Conservation (phyloP, 352 stramenopile species). For the Phytophthora litchii region DNA sequence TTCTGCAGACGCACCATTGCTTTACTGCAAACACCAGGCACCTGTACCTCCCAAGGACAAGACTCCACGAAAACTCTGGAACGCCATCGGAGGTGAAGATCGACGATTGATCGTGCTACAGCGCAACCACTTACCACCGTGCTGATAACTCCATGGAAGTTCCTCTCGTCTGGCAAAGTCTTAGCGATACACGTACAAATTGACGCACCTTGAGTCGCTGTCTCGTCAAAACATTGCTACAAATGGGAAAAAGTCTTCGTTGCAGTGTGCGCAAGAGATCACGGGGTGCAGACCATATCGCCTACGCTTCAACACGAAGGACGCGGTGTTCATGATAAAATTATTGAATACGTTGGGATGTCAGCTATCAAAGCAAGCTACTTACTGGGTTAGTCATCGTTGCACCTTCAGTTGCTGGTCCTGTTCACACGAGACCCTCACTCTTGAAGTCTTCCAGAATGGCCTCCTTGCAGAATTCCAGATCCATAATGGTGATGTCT, state of each 20-base stretch:
- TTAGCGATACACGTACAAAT: too few relatives aligned
- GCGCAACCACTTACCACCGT: constrained; percentile 47
- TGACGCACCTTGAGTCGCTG: too few relatives aligned
- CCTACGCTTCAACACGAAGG: neutral
- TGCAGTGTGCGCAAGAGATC: too few relatives aligned
- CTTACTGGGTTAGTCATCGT: neutral
- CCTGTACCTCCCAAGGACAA: constrained; percentile 60
- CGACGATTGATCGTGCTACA: constrained; percentile 72
- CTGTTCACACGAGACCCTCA: constrained; percentile 15
- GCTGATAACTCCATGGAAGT: constrained; percentile 17
- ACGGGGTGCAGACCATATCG: neutral
- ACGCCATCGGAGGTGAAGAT: constrained; percentile 77
- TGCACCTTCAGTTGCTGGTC: too few relatives aligned
- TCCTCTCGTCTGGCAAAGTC: too few relatives aligned
- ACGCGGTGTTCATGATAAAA: constrained; percentile 5
- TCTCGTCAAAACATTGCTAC: too few relatives aligned
- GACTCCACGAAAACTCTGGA: constrained; percentile 77
- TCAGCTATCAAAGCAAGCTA: neutral
- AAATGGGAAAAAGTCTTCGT: too few relatives aligned
- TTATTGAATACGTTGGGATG: constrained; percentile 7
- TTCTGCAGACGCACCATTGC: constrained; percentile 26
- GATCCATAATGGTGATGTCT: constrained; percentile 44
- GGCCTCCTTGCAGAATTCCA: constrained; percentile 41
- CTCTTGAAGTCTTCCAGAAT: constrained; percentile 37
- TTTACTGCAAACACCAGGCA: constrained; percentile 68